Conservation (phyloP, 192 early-diverging fungal species). For the Umbelopsis sp. region DNA sequence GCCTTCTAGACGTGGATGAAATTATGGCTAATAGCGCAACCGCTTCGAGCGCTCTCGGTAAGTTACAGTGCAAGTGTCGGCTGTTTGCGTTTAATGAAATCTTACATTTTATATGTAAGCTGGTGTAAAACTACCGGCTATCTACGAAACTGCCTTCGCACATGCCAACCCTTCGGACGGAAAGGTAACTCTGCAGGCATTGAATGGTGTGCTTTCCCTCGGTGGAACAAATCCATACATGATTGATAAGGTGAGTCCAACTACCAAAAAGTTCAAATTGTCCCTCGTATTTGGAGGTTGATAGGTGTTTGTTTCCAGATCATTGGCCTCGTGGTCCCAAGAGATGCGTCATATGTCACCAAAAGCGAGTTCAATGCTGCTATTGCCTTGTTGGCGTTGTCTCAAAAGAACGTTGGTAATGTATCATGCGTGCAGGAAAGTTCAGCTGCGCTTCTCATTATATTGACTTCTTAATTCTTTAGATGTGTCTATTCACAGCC, state of each 20-base stretch:
- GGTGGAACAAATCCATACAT: not conserved
- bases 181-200: constrained; percentile 45
- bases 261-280: too few species aligned
- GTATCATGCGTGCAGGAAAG: not conserved
- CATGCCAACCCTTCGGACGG: constrained; percentile 45
- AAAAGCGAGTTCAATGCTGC: constrained; percentile 74
- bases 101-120: constrained; percentile 24
- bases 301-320: not conserved
- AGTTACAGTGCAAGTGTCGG: not conserved
- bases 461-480: not conserved
- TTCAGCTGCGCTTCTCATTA: not conserved
- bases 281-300: too few species aligned
- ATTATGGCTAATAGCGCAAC: not conserved
- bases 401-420: constrained; percentile 79
- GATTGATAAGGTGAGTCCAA: not conserved
- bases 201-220: constrained; percentile 46
- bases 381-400: constrained; percentile 69
- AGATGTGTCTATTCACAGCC: constrained; percentile 66
- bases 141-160: constrained; percentile 52
- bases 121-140: constrained; percentile 48
- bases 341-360: constrained; percentile 49
- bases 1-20: not conserved
- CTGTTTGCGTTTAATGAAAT: not conserved
- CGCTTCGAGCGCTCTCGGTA: constrained; percentile 5
- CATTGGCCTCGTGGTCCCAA: constrained; percentile 43